These are phyloP conservation scores for Cenchrus fungigraminus DNA, from an alignment of 176 grass and related monocot species.

Conservation along the genomic window DNA sequence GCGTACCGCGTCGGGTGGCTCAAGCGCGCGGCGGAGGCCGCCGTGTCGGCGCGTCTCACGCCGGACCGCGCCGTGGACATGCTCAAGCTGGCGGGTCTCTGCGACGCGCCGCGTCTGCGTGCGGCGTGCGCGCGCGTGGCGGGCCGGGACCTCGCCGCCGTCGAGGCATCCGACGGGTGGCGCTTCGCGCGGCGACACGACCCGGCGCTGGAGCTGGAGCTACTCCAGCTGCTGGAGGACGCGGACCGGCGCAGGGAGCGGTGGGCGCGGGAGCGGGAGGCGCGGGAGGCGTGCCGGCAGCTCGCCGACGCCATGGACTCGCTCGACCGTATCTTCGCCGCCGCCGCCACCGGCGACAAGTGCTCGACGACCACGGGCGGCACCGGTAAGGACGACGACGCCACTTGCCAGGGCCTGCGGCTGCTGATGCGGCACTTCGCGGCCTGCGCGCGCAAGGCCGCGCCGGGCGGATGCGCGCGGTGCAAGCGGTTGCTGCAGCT, in stretches of 20 bases:
- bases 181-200: constrained; percentile 76
- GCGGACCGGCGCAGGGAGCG: constrained; percentile 45
- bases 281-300: constrained; percentile 55
- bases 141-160: constrained; percentile 51
- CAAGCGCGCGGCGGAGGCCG: constrained; percentile 62
- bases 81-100: constrained; percentile 80
- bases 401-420: constrained; percentile 47
- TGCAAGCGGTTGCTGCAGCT: constrained; percentile 87
- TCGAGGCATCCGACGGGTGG: constrained; percentile 75
- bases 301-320: constrained; percentile 69
- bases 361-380: neutral
- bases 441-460: constrained; percentile 51
- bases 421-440: constrained; percentile 67
- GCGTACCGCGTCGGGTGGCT: constrained; percentile 79
- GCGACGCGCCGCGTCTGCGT: constrained; percentile 76
- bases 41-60: constrained; percentile 56
- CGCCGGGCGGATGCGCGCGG: constrained; percentile 57
- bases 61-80: constrained; percentile 62
- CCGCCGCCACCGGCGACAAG: neutral
- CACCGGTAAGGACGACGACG: neutral
- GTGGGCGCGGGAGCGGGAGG: constrained; percentile 52
- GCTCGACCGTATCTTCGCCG: constrained; percentile 62
- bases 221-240: constrained; percentile 63
- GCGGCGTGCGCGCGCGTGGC: constrained; percentile 68
- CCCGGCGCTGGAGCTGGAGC: constrained; percentile 61